Evolutionary conservation across 768 basidiomycete genomes (phyloP), one percentile per base, ranked within the genome.

Genomic region (Pulveroboletus ravenelii): DNA sequence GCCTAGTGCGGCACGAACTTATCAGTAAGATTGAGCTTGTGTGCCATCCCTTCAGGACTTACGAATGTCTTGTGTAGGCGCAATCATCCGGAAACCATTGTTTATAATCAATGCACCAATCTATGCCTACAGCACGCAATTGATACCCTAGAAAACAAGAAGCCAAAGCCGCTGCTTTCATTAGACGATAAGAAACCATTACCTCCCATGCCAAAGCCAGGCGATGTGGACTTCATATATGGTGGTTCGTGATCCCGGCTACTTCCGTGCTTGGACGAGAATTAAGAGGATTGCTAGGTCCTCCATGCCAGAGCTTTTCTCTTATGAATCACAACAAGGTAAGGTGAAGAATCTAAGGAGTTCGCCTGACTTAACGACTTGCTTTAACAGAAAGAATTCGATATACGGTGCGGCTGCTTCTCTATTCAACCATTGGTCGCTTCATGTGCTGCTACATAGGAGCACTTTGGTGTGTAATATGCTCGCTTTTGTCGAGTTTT

Each of bases 231-330:
- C 55, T 78, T 89, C 48, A 79, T 89, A n/a, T 85, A 76, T 64
- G 85, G 87, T 51, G 85, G 86, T 84, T 67, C 41, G 76, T 65
- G 15, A 37, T 56, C 48, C 15, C 12, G 12, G 6, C 43, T 45
- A 15, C 44, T 25, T 45, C n/a, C 3, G 10, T 45, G 29, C 36
- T 27, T 40, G 31, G 14, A 17, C 25, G 36, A 31, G 38, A 48
- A 23, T 51, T 41, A 50, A 32, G 5, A 38, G 8, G 32, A 25
- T 54, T 45, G 3, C 7, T 49, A 87, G 87, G 87, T 3, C 85
- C 87, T 4, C 87, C 87, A 12, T 89, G 87, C 58, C 88, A 89
- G 55, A 78, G 82, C 3, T 89, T 87, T 56, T 84, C 81, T 52
- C 58, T 67, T 0, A 82, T 82, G 51, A 89, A 89, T 48, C 80